Evolutionary conservation across 2,329 filamentous ascomycete species (phyloP), one percentile per base, ranked within the genome.

Genomic region (Mycosphaerella sp.): DNA sequence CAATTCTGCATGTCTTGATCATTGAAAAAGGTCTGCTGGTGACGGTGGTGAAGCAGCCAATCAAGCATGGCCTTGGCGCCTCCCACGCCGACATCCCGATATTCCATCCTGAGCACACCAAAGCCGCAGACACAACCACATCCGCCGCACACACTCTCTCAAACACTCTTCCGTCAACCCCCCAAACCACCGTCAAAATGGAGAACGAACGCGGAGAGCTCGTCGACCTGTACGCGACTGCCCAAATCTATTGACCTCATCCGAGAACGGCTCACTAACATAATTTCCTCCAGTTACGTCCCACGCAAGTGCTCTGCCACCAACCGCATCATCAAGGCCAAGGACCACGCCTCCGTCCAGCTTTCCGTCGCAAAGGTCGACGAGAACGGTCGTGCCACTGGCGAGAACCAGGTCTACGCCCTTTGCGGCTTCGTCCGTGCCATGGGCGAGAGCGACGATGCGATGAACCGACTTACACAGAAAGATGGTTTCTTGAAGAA

Each of bases 141-240:
- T 26, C 14, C 42, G 17, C 42, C 42, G 21, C 17, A 43, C 34
- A 43, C 48, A 26, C 45, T 40, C 46, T 47, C 46, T 38, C 47
- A 23, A 23, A 29, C 42, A 23, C 34, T 43, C 40, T 34, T 39
- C 49, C 45, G 48, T 23, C 47, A 48, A 38, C 51, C 39, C 46
- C 42, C 46, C 46, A 45, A 55, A 41, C 39, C 50, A 62, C 55
- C 59, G 41, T 46, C 55, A 58, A 83, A 79, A 98, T 97, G 93
- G 93, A 98, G 85, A 98, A 98, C 90, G 93, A 97, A 83, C 90
- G 90, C 81, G 92, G 92, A 81, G 90, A 97, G 80, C 91, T 96
- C 80, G 93, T 97, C 78, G 92, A 97, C 81, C 90, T 95, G 89
- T 95, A 85, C 78, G 86, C 78, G 55, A 61, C 64, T 51, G 43